Conservation (phyloP, 331 rosid genomes). For the Ulmus americana region DNA sequence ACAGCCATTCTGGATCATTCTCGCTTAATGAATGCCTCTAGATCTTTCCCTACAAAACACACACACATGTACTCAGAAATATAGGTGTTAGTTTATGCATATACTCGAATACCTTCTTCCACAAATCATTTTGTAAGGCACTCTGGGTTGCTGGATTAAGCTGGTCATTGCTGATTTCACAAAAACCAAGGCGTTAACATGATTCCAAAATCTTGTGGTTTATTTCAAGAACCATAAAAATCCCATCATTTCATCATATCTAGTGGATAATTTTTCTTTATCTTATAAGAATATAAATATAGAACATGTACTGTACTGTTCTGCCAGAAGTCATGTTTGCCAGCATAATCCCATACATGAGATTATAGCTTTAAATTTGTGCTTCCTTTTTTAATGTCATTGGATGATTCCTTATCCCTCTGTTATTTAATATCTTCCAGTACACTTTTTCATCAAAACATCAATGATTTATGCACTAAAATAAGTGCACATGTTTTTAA, state of each 20-base stretch:
- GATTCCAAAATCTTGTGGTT: neutral
- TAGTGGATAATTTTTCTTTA: neutral
- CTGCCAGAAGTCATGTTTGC: no score
- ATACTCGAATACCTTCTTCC: neutral
- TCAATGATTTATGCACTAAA: neutral
- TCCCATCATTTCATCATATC: neutral
- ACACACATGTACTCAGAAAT: no score
- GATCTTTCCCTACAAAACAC: no score
- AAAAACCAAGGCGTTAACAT: neutral
- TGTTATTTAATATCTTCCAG: neutral
- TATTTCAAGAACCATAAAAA: constrained; percentile 3
- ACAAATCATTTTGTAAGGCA: neutral
- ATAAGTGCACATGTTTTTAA: neutral
- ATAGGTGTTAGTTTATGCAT: neutral
- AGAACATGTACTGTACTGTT: no score
- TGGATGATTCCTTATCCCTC: neutral
- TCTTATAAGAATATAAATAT: neutral
- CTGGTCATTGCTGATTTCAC: neutral
- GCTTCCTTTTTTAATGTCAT: neutral
- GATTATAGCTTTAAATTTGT: neutral
- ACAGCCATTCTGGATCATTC: no score
- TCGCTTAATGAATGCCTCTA: no score
- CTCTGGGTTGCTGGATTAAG: neutral
- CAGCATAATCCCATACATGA: neutral
- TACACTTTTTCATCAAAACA: neutral